Evolutionary conservation across 805 yeast genomes (phyloP).

Genomic region (Isabelozyma pseudorhagii): DNA sequence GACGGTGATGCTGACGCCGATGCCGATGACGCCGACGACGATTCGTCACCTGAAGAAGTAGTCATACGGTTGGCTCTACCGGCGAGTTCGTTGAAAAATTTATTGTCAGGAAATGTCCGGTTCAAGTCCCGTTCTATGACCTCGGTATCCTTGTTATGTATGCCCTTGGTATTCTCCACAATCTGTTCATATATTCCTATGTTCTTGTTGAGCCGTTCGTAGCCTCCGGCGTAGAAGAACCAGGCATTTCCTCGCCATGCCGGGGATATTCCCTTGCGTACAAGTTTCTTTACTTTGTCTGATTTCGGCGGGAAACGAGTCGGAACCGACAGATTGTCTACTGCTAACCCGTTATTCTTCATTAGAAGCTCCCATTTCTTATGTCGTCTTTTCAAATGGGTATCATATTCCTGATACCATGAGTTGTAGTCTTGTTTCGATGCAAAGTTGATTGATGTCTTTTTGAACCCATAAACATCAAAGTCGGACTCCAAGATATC

Average conservation of each 20-base stretch:
- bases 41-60: not conserved
- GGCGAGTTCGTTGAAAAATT: slow-evolving; percentile 57
- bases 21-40: not conserved
- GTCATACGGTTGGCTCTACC: not conserved
- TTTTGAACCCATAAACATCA: slow-evolving; percentile 88
- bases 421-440: slow-evolving; percentile 56
- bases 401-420: slow-evolving; percentile 75
- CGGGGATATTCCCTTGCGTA: slow-evolving; percentile 91
- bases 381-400: slow-evolving; percentile 61
- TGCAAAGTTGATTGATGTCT: slow-evolving; percentile 45
- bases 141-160: slow-evolving; percentile 75
- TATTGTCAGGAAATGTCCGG: slow-evolving; percentile 93
- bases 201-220: slow-evolving; percentile 65
- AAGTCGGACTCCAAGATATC: slow-evolving; percentile 17
- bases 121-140: slow-evolving; percentile 91
- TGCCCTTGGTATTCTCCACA: slow-evolving; percentile 51
- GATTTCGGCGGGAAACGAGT: slow-evolving; percentile 72
- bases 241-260: slow-evolving; percentile 98
- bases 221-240: slow-evolving; percentile 91
- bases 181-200: slow-evolving; percentile 72
- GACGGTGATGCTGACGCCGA: not conserved
- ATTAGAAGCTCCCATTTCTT: slow-evolving; percentile 73
- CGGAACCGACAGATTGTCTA: slow-evolving; percentile 37
- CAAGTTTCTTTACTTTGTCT: slow-evolving; percentile 73
- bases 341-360: slow-evolving; percentile 59